Evolutionary conservation across 208 protist genomes (phyloP).

Genomic region (Acanthamoeba triangularis): DNA sequence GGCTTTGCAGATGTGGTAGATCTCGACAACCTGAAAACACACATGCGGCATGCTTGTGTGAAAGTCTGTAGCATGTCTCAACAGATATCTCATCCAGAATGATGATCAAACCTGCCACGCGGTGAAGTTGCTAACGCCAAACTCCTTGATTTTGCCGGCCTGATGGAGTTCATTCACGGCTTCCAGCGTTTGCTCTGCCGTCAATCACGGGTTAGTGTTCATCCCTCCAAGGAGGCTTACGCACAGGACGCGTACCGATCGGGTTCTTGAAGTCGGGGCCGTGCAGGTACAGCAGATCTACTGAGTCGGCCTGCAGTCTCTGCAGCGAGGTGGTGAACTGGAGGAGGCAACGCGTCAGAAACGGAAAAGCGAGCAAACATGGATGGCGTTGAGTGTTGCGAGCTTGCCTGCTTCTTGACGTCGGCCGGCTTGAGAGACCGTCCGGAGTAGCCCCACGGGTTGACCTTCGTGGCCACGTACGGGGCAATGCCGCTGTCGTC

Average conservation of each 20-base stretch:
- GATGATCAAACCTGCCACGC: slow-evolving; percentile 22
- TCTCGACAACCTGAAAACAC: slow-evolving; percentile 24
- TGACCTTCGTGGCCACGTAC: slow-evolving; percentile 64
- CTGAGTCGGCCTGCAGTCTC: background rate
- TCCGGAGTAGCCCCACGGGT: slow-evolving; percentile 43
- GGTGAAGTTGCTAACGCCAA: slow-evolving; percentile 63
- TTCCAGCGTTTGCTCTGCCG: slow-evolving; percentile 6
- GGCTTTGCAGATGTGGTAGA: slow-evolving; percentile 68
- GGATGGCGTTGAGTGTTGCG: background rate
- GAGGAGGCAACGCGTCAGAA: background rate
- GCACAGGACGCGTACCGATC: background rate
- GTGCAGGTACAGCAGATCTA: slow-evolving; percentile 63
- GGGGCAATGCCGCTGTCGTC: background rate
- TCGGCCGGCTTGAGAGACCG: slow-evolving; percentile 14
- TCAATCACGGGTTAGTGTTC: background rate
- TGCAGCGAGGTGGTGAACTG: slow-evolving; percentile 56
- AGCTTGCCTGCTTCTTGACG: slow-evolving; percentile 39
- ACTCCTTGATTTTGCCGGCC: slow-evolving; percentile 72
- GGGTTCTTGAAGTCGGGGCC: slow-evolving; percentile 51
- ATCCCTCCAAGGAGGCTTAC: background rate
- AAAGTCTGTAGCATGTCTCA: background rate
- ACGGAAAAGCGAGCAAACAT: background rate
- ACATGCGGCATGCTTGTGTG: background rate
- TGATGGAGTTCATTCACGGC: slow-evolving; percentile 49
- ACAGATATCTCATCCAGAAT: background rate